phyloP scores from a whole-genome alignment of 176 grass and related monocot species.

The Puya raimondii region DNA sequence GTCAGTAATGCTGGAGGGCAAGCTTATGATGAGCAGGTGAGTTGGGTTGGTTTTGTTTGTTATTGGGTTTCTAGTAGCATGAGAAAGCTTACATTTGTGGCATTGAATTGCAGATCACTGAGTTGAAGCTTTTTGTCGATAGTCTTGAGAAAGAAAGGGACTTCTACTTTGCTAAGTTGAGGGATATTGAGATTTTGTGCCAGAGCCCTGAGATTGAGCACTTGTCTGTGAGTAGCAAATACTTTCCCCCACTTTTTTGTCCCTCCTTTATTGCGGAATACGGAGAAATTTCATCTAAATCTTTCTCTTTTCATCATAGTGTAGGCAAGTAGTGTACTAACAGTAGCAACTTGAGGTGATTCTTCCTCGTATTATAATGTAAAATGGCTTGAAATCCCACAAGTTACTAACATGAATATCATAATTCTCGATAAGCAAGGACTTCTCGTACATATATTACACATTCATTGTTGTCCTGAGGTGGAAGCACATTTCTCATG shows the following conservation, averaged over 20 bases:
- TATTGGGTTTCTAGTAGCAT: neutral
- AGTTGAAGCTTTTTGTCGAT: constrained; percentile 79
- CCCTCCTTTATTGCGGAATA: too few species aligned
- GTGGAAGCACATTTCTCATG: too few species aligned
- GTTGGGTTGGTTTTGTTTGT: neutral
- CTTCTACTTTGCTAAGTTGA: constrained; percentile 91
- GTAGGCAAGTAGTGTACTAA: too few species aligned
- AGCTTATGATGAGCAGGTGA: constrained; percentile 69
- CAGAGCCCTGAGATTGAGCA: constrained; percentile 64
- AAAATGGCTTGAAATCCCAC: too few species aligned
- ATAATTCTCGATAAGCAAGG: too few species aligned
- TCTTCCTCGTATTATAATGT: too few species aligned
- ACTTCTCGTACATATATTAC: too few species aligned
- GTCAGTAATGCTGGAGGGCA: constrained; percentile 30
- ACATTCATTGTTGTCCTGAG: too few species aligned
- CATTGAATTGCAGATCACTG: constrained; percentile 54
- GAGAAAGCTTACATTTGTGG: neutral
- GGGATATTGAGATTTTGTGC: constrained; percentile 84
- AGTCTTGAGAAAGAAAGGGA: constrained; percentile 95
- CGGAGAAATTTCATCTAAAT: too few species aligned
- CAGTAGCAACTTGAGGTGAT: too few species aligned
- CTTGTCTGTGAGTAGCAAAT: constrained; percentile 35
- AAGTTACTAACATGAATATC: too few species aligned
- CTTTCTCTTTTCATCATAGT: too few species aligned
- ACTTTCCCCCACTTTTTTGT: neutral